Conservation (phyloP, 805 yeast species). For the Soucietia sequanensis region DNA sequence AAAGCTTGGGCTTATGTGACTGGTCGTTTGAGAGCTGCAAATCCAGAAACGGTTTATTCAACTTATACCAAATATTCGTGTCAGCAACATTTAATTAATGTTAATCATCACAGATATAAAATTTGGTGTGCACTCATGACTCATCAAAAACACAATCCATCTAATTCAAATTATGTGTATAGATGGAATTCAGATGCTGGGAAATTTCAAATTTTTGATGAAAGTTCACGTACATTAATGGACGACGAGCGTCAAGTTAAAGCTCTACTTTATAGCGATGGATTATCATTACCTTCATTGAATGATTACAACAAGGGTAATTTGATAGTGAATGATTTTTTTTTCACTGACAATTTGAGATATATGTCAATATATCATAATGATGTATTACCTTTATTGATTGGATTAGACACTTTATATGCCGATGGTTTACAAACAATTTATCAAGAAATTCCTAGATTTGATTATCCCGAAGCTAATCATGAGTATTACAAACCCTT, state of each 20-base stretch:
- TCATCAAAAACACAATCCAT: slow-evolving; percentile 21
- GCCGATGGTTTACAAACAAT: slow-evolving; percentile 29
- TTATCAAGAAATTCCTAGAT: slow-evolving; percentile 30
- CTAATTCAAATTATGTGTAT: slow-evolving; percentile 24
- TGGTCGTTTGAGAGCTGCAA: slow-evolving; percentile 33
- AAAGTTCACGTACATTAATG: slow-evolving; percentile 19
- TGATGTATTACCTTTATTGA: slow-evolving; percentile 31
- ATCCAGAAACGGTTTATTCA: slow-evolving; percentile 39
- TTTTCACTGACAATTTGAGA: slow-evolving; percentile 30
- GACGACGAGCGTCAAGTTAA: slow-evolving; percentile 31
- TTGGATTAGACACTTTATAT: slow-evolving; percentile 24
- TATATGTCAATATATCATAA: slow-evolving; percentile 39
- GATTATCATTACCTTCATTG: slow-evolving; percentile 29
- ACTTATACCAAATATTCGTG: slow-evolving; percentile 41
- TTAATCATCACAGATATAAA: slow-evolving; percentile 33
- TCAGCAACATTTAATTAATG: slow-evolving; percentile 36
- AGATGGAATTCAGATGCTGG: slow-evolving; percentile 37
- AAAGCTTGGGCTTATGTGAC: slow-evolving; percentile 38
- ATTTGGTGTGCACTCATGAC: slow-evolving; percentile 35
- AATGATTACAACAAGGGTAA: slow-evolving; percentile 30
- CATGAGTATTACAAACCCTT: slow-evolving; percentile 26
- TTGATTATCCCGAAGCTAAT: slow-evolving; percentile 28
- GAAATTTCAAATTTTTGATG: slow-evolving; percentile 30
- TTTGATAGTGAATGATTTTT: slow-evolving; percentile 35
- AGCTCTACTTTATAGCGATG: slow-evolving; percentile 28